Evolutionary conservation across 495 filamentous ascomycete genomes (phyloP), one percentile per base, ranked within the genome.

Genomic region (Daldinia caldariorum): DNA sequence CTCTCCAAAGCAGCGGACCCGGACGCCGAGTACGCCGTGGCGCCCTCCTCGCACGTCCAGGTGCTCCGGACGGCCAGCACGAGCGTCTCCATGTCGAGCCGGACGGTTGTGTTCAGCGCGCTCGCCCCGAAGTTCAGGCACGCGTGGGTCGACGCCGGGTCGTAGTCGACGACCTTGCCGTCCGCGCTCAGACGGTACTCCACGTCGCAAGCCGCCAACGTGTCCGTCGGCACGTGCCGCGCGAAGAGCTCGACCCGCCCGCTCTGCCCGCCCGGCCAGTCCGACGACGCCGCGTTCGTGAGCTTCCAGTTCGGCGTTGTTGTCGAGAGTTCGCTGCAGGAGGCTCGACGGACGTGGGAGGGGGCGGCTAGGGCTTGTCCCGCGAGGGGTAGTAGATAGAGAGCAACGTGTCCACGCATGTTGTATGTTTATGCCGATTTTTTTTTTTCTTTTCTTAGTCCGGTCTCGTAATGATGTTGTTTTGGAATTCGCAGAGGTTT

Each of bases 211-310:
- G 54, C 62, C 1, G 58, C 20, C 38, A 51, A 18, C 1, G 39
- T 38, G 9, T 26, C n/a, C 31, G 70, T 73, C 6, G 70, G 66
- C 6, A 55, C 12, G 58, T 73, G 70, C 8, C 20, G 61, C 9
- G 70, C 61, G 53, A 69, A 73, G 12, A 73, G 51, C 62, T 73
- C 61, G n/a, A 73, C 70, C 4, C 70, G 70, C 0, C 70, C 70
- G 16, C 62, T 38, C 0, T 32, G 53, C 0, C 66, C 66, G 3
- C 70, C 70, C 12, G 70, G 70, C 70, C 70, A 73, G 66, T 73
- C 70, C 8, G 70, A 73, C 4, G 70, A 73, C 1, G 37, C 54
- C 4, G 70, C 70, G 35, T 73, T 62, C 6, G 58, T 51, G 16
- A 73, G 9, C 12, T 67, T 12, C 70, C 70, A 73, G 58, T 70